Percentiles rank a stretch among this genome's conserved stretches.
Evolutionary conservation across 106 monocot genomes (phyloP).

Genomic region (Alisma plantagoaquatica): DNA sequence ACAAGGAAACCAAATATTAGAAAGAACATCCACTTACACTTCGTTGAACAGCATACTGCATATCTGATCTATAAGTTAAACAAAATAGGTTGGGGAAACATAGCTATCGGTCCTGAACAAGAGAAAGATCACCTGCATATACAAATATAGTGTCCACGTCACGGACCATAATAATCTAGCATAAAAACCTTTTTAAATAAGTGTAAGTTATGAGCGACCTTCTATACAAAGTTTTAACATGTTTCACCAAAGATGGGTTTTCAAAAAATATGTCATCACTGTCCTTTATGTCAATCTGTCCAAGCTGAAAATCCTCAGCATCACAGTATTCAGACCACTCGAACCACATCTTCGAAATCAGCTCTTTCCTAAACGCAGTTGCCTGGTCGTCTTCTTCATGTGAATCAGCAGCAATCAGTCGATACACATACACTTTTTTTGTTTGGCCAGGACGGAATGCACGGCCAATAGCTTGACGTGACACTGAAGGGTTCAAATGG

Average conservation of each 20-base stretch:
- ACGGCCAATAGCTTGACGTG: slow-evolving; percentile 83
- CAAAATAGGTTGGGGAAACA: no score
- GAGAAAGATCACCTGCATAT: no score
- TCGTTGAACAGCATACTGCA: no score
- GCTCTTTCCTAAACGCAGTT: slow-evolving; percentile 60
- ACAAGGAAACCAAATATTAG: no score
- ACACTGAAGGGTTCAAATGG: slow-evolving; percentile 78
- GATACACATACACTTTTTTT: slow-evolving; percentile 54
- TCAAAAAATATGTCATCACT: slow-evolving; percentile 47
- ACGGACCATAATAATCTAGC: no score
- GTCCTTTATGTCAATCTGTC: slow-evolving; percentile 17
- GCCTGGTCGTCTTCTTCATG: slow-evolving; percentile 51
- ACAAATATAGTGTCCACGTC: no score
- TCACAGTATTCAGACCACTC: slow-evolving; percentile 52
- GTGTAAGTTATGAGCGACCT: no score
- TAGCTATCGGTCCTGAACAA: no score
- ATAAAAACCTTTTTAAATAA: no score
- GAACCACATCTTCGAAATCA: slow-evolving; percentile 82
- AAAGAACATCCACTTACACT: no score
- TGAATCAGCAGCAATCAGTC: slow-evolving; percentile 63
- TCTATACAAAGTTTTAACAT: slow-evolving; percentile 52
- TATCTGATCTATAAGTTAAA: no score
- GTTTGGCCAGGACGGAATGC: slow-evolving; percentile 74
- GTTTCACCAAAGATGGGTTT: slow-evolving; percentile 21
- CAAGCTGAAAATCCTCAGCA: slow-evolving; percentile 35